Conservation (phyloP, 1,284 basidiomycete genomes). For the Naganishia sp. region DNA sequence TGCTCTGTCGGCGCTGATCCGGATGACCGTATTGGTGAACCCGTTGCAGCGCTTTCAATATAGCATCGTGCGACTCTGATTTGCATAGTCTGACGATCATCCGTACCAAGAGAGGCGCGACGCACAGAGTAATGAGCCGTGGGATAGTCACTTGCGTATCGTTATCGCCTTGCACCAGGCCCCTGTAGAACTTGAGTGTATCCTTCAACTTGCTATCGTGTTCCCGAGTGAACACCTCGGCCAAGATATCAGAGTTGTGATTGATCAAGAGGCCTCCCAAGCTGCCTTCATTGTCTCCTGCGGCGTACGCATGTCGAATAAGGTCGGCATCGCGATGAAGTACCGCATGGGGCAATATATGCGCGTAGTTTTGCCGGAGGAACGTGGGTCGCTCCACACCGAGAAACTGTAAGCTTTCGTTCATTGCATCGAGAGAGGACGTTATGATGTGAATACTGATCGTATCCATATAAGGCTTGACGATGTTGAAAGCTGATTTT, state of each 20-base stretch:
- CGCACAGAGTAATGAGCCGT: conserved; percentile 27
- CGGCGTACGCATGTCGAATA: conserved; percentile 41
- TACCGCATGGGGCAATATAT: conserved; percentile 72
- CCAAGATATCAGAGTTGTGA: conserved; percentile 67
- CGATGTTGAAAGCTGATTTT: conserved; percentile 68
- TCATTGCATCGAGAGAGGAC: conserved; percentile 54
- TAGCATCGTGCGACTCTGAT: conserved; percentile 41
- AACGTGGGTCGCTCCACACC: conserved; percentile 64
- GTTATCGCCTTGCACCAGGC: conserved; percentile 43
- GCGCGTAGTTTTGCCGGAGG: conserved; percentile 65
- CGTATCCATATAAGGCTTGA: conserved; percentile 69
- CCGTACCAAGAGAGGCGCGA: conserved; percentile 2
- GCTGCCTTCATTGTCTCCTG: conserved; percentile 46
- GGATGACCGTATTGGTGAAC: conserved; percentile 43
- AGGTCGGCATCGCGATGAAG: conserved; percentile 59
- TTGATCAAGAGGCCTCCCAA: conserved; percentile 66
- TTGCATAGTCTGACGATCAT: conserved; percentile 27
- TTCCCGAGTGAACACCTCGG: conserved; percentile 76
- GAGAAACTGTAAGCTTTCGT: conserved; percentile 67
- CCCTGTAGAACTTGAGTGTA: conserved; percentile 63
- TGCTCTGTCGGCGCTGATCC: conserved; percentile 35
- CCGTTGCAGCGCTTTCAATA: conserved; percentile 14
- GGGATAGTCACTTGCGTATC: conserved; percentile 11
- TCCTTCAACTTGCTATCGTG: conserved; percentile 62
- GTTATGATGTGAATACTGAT: conserved; percentile 68